These are phyloP conservation scores for Colletotrichum navitas DNA, from an alignment of 2,329 filamentous ascomycete genomes.

Conservation along the genomic window DNA sequence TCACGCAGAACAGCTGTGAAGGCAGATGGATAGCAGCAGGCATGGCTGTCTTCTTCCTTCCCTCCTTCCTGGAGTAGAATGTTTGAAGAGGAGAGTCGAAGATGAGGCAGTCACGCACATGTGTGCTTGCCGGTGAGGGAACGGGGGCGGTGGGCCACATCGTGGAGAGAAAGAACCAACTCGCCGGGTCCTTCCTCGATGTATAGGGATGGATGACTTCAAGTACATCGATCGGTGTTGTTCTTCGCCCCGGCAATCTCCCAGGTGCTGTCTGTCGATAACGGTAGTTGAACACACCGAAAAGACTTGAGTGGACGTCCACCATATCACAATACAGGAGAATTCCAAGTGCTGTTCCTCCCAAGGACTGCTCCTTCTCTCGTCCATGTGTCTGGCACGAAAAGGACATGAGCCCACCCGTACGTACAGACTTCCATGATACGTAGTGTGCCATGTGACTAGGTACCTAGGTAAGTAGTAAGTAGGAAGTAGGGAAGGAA, in stretches of 20 bases:
- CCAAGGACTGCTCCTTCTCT: not conserved
- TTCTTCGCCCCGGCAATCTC: not conserved
- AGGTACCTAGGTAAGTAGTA: not conserved
- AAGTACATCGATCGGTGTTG: too few species aligned
- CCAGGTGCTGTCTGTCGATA: not conserved
- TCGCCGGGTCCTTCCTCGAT: not conserved
- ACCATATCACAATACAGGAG: not conserved
- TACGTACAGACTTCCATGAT: not conserved
- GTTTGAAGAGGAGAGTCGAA: not conserved
- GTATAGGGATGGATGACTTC: too few species aligned
- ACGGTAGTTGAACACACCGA: not conserved
- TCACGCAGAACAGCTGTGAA: not conserved
- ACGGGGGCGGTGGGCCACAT: not conserved
- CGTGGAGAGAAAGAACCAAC: not conserved
- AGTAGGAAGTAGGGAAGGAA: not conserved
- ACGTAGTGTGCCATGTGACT: not conserved
- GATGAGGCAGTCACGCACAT: conserved; percentile 1
- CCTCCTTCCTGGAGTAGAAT: not conserved
- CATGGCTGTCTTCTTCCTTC: not conserved
- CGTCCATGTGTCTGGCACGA: not conserved
- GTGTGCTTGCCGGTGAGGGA: not conserved
- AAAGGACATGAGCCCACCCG: not conserved
- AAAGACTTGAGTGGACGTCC: not conserved
- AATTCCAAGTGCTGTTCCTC: not conserved
- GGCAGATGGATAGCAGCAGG: not conserved